Evolutionary conservation across 176 grass and related monocot genomes (phyloP).

Genomic region (Microstegium vimineum): DNA sequence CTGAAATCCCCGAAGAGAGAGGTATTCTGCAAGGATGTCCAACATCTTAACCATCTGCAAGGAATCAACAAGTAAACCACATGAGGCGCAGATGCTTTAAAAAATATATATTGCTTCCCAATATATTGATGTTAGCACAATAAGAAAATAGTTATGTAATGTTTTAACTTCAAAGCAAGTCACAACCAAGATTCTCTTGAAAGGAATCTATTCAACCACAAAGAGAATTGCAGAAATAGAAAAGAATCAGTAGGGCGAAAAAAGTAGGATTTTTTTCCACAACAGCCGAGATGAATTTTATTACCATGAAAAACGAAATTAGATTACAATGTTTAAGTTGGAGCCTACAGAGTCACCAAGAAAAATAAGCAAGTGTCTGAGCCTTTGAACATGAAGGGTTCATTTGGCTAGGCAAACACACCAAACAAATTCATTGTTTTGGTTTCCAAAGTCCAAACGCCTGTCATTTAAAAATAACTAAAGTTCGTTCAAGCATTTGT

Average conservation of each 20-base stretch:
- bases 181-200: no score
- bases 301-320: neutral
- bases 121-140: neutral
- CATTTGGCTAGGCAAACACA: neutral
- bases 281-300: neutral
- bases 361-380: neutral
- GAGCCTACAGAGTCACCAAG: neutral
- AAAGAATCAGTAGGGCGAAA: neutral
- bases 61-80: neutral
- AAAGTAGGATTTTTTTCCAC: neutral
- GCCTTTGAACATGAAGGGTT: neutral
- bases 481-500: neutral
- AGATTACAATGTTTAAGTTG: neutral
- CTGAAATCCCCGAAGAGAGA: slow-evolving; percentile 90
- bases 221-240: slow-evolving; percentile 1
- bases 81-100: neutral
- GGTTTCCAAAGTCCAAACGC: neutral
- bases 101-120: neutral
- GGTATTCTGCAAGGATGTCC: slow-evolving; percentile 97
- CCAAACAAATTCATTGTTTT: neutral
- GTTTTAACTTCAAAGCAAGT: neutral
- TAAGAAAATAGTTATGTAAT: neutral
- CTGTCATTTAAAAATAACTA: neutral
- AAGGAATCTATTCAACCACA: no score
- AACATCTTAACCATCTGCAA: slow-evolving; percentile 99